Conservation (phyloP, 2,329 filamentous ascomycete genomes). For the Leptographium galeiforme region DNA sequence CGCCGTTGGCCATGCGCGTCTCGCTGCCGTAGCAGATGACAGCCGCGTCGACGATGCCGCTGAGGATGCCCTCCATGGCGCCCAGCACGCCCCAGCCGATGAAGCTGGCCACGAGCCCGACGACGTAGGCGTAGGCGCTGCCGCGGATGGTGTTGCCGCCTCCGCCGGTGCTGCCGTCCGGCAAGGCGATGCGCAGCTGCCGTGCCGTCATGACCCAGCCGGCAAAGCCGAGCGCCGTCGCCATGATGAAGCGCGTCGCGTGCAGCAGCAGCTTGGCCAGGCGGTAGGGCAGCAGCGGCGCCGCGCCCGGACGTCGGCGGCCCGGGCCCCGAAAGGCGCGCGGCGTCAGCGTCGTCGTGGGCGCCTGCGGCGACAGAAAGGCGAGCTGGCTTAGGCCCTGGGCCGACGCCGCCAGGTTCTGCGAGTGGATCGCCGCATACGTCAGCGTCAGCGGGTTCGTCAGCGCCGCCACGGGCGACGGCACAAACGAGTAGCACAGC, state of each 20-base stretch:
- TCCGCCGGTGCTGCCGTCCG: conserved; percentile 22
- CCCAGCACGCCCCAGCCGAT: conserved; percentile 92
- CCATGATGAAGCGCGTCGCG: conserved; percentile 83
- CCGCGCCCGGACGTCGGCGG: conserved; percentile 17
- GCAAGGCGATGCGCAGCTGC: conserved; percentile 51
- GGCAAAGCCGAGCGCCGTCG: conserved; percentile 76
- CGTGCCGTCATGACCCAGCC: conserved; percentile 94
- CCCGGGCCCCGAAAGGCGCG: conserved; percentile 25
- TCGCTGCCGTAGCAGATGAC: conserved; percentile 94
- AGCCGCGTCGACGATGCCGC: conserved; percentile 75
- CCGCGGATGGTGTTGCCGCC: conserved; percentile 43
- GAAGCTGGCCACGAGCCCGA: conserved; percentile 81
- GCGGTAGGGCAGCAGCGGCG: conserved; percentile 65
- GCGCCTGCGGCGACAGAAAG: conserved; percentile 59
- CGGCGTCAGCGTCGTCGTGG: conserved; percentile 58
- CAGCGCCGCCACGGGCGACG: conserved; percentile 70
- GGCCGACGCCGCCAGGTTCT: conserved; percentile 64
- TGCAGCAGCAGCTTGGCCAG: conserved; percentile 86
- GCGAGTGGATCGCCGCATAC: conserved; percentile 85
- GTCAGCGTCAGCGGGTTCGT: conserved; percentile 88
- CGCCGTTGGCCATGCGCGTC: conserved; percentile 50
- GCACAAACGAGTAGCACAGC: conserved; percentile 57
- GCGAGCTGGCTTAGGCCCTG: conserved; percentile 70
- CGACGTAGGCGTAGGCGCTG: conserved; percentile 86
- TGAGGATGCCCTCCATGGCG: conserved; percentile 78